Base-by-base conservation (phyloP, 768 basidiomycete species). In the Mycena belliarum region DNA sequence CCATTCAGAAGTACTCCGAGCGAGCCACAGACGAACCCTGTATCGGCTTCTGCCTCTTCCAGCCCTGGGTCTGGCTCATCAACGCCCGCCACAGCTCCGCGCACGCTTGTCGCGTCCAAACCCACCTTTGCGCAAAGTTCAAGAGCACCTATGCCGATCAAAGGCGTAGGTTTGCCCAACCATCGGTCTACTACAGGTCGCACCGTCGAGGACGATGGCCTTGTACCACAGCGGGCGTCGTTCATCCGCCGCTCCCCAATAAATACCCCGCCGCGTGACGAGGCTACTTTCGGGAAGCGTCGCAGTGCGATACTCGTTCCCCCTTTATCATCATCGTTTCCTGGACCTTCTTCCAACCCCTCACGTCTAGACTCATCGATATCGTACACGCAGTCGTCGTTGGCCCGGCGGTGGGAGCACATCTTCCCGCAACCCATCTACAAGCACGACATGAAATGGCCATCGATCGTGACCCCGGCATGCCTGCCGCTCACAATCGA, bases 391-490 rank as follows among this genome's bases (percentile, higher is more conserved):
- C 87, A 89, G 60, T 79, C 84, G 2, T 86, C 85, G 12, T 83
- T 94, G n/a, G 92, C 93, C 2, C 79, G 90, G 41, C 77, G 95
- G 20, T 98, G 95, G 95, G 87, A 95, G 63, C 93, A 96, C 68
- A 82, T 89, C 58, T 88, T 90, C 66, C 87, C 93, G 0, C 79
- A 80, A 18, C 83, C 86, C 8, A 70, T 82, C 24, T 88, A 84
- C 68, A 89, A 93, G 69, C 86, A 94, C 59, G 88, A 95, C 43
- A 82, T 95, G 71, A 97, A 98, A 69, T 98, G 96, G 96, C 85
- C 83, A 62, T 87, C 87, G 11, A 86, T 95, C 68, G 81, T 87
- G 49, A 89, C 91, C 0, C 95, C 95, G 0, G 83, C 86, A 12
- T 95, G 92, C 65, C 80, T 98, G 2, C 96, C 96, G 7, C 79